Percentiles rank a stretch among this genome's conserved stretches.
Conservation (phyloP, 495 filamentous ascomycete genomes). For the Trichoderma gamsii region DNA sequence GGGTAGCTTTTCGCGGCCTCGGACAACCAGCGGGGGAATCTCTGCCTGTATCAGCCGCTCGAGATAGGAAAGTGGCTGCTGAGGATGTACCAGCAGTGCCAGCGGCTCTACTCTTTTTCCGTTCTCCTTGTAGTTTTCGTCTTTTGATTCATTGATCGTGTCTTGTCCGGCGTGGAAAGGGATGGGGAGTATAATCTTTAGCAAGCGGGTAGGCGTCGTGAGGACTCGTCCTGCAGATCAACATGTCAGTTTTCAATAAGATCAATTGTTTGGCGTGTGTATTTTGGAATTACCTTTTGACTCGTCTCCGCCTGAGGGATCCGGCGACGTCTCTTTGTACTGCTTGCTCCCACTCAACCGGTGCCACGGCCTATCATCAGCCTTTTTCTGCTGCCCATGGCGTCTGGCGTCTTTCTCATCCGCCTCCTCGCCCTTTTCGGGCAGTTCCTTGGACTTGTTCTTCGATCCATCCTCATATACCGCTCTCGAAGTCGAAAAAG, state of each 20-base stretch:
- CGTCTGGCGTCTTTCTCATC: constrained; percentile 32
- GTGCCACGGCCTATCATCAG: constrained; percentile 57
- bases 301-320: constrained; percentile 39
- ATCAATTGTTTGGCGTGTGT: background rate
- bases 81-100: constrained; percentile 82
- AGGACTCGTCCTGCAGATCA: constrained; percentile 65
- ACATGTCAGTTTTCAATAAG: background rate
- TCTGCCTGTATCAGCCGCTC: constrained; percentile 88
- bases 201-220: constrained; percentile 80
- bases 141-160: constrained; percentile 39
- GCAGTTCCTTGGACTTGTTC: constrained; percentile 31
- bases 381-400: constrained; percentile 25
- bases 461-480: constrained; percentile 15
- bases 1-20: constrained; percentile 60
- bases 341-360: constrained; percentile 55
- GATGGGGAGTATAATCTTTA: constrained; percentile 84
- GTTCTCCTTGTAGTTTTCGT: constrained; percentile 37
- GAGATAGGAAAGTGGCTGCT: constrained; percentile 88
- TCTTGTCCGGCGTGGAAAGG: constrained; percentile 46
- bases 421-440: constrained; percentile 33
- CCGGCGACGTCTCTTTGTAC: constrained; percentile 38
- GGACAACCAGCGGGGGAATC: constrained; percentile 61
- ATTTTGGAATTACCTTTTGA: constrained; percentile 49
- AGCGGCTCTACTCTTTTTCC: constrained; percentile 69
- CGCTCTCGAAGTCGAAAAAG: background rate